A percentile compares a stretch with the other conserved stretches of the same genome.
Conservation (phyloP, 169 alveolate species). For the Neospora caninum region DNA sequence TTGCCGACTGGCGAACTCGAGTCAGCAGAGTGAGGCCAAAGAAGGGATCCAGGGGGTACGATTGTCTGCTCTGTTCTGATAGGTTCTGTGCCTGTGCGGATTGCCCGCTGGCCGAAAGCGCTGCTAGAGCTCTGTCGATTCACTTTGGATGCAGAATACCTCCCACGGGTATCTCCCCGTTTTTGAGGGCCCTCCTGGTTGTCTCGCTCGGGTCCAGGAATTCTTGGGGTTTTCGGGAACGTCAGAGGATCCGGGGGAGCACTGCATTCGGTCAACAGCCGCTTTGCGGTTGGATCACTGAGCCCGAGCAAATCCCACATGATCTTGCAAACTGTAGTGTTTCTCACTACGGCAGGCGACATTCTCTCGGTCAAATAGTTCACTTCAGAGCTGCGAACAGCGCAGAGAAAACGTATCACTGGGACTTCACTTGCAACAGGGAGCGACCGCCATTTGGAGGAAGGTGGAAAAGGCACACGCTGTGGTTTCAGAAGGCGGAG, state of each 20-base stretch:
- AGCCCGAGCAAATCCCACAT: slow-evolving; percentile 38
- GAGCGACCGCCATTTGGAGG: not conserved
- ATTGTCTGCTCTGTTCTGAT: not conserved
- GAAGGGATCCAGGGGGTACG: not conserved
- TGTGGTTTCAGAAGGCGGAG: too few species aligned
- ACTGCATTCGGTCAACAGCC: not conserved
- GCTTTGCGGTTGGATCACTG: slow-evolving; percentile 37
- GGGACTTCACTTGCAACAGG: not conserved
- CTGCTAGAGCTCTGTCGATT: not conserved
- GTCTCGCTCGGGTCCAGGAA: not conserved
- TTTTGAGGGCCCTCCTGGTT: not conserved
- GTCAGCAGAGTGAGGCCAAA: not conserved
- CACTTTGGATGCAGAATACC: not conserved
- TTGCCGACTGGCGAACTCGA: not conserved
- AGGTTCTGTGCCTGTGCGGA: not conserved
- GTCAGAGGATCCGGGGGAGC: not conserved
- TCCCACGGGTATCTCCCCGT: not conserved
- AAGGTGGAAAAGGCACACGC: too few species aligned
- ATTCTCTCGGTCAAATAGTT: not conserved
- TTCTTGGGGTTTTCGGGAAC: not conserved
- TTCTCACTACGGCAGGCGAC: not conserved
- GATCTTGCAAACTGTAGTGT: slow-evolving; percentile 25
- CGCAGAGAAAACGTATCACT: not conserved
- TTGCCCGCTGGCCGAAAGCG: not conserved
- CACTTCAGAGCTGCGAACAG: not conserved